A percentile compares a stretch with the other conserved stretches of the same genome.
Evolutionary conservation across 78 protist species (phyloP).

Genomic region (Pelomyxa schiedti): DNA sequence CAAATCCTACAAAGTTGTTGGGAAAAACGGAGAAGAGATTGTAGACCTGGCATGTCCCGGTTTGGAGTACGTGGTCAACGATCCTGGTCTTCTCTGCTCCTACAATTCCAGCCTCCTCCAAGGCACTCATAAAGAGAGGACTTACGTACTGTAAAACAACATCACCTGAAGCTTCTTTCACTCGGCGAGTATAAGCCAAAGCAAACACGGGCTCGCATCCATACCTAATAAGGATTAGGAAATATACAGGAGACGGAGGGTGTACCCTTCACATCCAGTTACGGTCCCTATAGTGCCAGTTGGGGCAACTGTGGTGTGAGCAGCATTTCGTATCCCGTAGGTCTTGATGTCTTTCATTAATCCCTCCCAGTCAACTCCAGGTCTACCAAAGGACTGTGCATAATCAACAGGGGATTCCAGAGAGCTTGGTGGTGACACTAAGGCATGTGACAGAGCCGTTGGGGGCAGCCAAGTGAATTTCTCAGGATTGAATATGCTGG

Average conservation of each 20-base stretch:
- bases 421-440: too few relatives aligned
- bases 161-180: not conserved
- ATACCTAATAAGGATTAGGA: too few relatives aligned
- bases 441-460: not conserved
- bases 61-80: not conserved
- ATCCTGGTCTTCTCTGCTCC: not conserved
- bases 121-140: not conserved
- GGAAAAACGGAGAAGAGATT: too few relatives aligned
- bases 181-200: not conserved
- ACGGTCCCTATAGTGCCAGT: not conserved
- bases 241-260: too few relatives aligned
- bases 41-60: not conserved
- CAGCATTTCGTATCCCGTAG: not conserved
- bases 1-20: too few relatives aligned
- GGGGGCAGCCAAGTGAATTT: not conserved
- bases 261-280: not conserved
- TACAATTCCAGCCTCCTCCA: not conserved
- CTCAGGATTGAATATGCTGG: not conserved
- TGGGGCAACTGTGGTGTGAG: not conserved
- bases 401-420: too few relatives aligned
- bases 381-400: not conserved
- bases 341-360: not conserved
- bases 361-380: not conserved
- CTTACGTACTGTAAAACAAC: not conserved
- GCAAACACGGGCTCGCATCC: not conserved